Evolutionary conservation across 257 asterid genomes (phyloP).

Genomic region (Salvia rosmarinus): DNA sequence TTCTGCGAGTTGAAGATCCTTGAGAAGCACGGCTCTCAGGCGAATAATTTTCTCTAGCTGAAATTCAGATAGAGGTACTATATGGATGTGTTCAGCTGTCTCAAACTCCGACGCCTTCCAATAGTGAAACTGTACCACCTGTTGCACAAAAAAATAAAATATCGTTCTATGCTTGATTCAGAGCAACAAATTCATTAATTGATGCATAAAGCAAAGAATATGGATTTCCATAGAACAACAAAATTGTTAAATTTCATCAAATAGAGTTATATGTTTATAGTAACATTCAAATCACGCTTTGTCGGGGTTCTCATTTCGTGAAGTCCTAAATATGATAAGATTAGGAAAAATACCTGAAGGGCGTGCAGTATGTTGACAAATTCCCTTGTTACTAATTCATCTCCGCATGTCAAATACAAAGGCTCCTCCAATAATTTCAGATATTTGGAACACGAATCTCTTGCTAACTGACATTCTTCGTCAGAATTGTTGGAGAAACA

Average conservation of each 20-base stretch:
- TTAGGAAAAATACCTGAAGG: slow-evolving; percentile 68
- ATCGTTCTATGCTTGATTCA: neutral
- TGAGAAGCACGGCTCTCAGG: slow-evolving; percentile 46
- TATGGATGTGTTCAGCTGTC: slow-evolving; percentile 29
- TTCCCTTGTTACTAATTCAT: slow-evolving; percentile 49
- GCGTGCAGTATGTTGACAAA: slow-evolving; percentile 77
- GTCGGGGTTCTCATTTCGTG: neutral
- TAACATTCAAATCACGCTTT: neutral
- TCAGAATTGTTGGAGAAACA: slow-evolving; percentile 32
- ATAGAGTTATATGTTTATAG: slow-evolving; percentile 1
- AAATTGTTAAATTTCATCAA: neutral
- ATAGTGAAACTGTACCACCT: slow-evolving; percentile 67
- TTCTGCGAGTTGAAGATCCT: slow-evolving; percentile 48
- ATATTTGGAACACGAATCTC: slow-evolving; percentile 44
- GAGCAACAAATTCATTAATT: neutral
- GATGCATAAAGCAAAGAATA: neutral
- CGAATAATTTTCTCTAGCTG: slow-evolving; percentile 36
- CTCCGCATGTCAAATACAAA: slow-evolving; percentile 51
- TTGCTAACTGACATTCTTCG: slow-evolving; percentile 23
- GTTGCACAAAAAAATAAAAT: slow-evolving; percentile 14
- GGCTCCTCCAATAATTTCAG: slow-evolving; percentile 55
- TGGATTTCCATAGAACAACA: neutral
- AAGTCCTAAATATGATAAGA: slow-evolving; percentile 18
- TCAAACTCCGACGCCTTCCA: slow-evolving; percentile 52
- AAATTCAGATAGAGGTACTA: slow-evolving; percentile 41